Percentiles rank a stretch among this genome's conserved stretches.
Conservation (phyloP, 1,284 basidiomycete genomes). For the Cutaneotrichosporon dermatis region DNA sequence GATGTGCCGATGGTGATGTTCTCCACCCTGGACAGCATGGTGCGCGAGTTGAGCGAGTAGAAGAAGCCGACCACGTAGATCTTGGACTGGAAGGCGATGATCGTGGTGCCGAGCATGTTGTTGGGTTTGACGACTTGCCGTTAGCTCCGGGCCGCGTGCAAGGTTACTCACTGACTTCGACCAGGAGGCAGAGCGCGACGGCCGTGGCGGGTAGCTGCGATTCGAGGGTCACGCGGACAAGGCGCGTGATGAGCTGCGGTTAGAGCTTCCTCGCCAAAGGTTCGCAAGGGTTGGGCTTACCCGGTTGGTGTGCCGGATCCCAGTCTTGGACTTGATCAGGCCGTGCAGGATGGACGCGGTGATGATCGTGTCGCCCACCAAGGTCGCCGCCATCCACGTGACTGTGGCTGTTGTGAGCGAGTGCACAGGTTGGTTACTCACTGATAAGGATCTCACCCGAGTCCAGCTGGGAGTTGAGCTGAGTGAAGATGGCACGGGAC, state of each 20-base stretch:
- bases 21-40: background rate
- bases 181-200: slow-evolving; percentile 26
- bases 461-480: background rate
- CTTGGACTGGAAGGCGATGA: slow-evolving; percentile 28
- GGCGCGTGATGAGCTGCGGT: slow-evolving; percentile 23
- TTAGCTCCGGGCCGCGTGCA: background rate
- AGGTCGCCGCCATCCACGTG: slow-evolving; percentile 14
- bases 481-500: background rate
- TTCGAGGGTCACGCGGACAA: slow-evolving; percentile 34
- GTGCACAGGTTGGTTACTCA: background rate
- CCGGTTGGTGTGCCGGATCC: slow-evolving; percentile 29
- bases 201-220: slow-evolving; percentile 30
- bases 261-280: no score
- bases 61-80: slow-evolving; percentile 31
- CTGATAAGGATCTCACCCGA: background rate
- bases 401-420: background rate
- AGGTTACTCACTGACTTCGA: slow-evolving; percentile 21
- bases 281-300: no score
- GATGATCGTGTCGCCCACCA: slow-evolving; percentile 32
- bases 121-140: slow-evolving; percentile 9
- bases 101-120: slow-evolving; percentile 26
- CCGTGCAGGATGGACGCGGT: slow-evolving; percentile 27
- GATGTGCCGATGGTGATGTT: background rate
- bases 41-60: slow-evolving; percentile 31
- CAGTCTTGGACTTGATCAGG: slow-evolving; percentile 28